phyloP scores from a whole-genome alignment of 2,329 filamentous ascomycete species.

The Colletotrichum melonis region DNA sequence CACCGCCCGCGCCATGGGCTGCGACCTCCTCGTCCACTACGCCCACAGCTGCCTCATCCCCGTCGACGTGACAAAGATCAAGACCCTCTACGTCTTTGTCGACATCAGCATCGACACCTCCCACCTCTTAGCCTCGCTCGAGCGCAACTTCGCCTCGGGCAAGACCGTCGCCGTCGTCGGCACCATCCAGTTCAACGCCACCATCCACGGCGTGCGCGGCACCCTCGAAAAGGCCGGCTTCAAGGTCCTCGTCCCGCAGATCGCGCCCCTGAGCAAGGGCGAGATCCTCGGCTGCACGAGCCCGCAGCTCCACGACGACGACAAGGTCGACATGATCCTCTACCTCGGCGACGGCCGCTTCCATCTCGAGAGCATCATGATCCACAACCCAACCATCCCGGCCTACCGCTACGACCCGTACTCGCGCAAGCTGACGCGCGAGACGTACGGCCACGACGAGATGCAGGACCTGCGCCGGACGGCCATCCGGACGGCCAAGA shows the following conservation, averaged over 20 bases:
- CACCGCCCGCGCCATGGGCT: slow-evolving; percentile 92
- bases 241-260: slow-evolving; percentile 88
- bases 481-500: slow-evolving; percentile 81
- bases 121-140: slow-evolving; percentile 87
- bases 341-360: slow-evolving; percentile 95
- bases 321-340: slow-evolving; percentile 79
- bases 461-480: slow-evolving; percentile 84
- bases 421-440: slow-evolving; percentile 88
- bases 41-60: slow-evolving; percentile 97
- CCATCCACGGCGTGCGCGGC: slow-evolving; percentile 85
- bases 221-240: slow-evolving; percentile 87
- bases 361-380: slow-evolving; percentile 98
- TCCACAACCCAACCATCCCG: slow-evolving; percentile 90
- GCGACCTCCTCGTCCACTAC: slow-evolving; percentile 95
- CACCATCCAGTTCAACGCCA: slow-evolving; percentile 99
- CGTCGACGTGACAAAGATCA: slow-evolving; percentile 95
- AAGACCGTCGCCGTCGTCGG: slow-evolving; percentile 94
- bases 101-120: slow-evolving; percentile 95
- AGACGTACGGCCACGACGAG: slow-evolving; percentile 91
- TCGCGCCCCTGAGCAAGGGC: slow-evolving; percentile 90
- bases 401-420: slow-evolving; percentile 98
- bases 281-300: slow-evolving; percentile 99
- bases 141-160: slow-evolving; percentile 85
- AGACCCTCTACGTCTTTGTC: slow-evolving; percentile 97
- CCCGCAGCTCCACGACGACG: slow-evolving; percentile 71